Conservation (phyloP, 352 stramenopile species). For the Phytophthora meadii region DNA sequence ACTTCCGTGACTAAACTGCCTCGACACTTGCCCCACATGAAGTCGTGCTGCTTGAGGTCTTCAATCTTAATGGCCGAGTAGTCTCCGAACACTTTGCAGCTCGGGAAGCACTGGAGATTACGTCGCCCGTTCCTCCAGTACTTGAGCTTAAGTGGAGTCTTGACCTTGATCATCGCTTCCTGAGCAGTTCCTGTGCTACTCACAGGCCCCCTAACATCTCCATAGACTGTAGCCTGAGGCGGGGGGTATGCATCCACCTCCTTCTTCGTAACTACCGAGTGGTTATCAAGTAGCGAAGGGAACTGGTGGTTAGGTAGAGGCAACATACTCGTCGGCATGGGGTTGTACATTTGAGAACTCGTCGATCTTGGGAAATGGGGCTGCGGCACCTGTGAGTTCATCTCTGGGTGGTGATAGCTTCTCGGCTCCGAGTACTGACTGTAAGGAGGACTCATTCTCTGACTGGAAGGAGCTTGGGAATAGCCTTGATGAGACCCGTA, state of each 20-base stretch:
- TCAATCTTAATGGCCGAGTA: conserved; percentile 92
- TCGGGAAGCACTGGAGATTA: conserved; percentile 91
- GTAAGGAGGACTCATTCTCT: conserved; percentile 31
- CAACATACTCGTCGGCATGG: conserved; percentile 39
- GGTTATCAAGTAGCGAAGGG: conserved; percentile 58
- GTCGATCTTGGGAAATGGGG: conserved; percentile 45
- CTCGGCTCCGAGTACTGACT: conserved; percentile 35
- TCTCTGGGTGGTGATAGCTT: conserved; percentile 36
- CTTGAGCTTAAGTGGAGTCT: conserved; percentile 86
- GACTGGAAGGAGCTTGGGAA: conserved; percentile 15
- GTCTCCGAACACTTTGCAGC: conserved; percentile 90
- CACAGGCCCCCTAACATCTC: conserved; percentile 8
- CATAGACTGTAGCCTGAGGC: conserved; percentile 25
- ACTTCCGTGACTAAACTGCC: conserved; percentile 85
- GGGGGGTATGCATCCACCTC: conserved; percentile 42
- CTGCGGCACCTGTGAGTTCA: conserved; percentile 18
- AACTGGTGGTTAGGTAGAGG: conserved; percentile 55
- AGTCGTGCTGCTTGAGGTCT: conserved; percentile 90
- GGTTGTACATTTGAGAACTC: conserved; percentile 32
- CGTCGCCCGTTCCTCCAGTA: conserved; percentile 92
- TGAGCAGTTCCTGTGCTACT: conserved; percentile 49
- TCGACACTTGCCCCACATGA: conserved; percentile 91
- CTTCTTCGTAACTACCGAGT: conserved; percentile 39
- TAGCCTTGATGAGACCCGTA: conserved; percentile 44
- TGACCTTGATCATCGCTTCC: conserved; percentile 90